These are phyloP conservation scores for Pholiota adiposa DNA, from an alignment of 1,284 basidiomycete genomes.

Conservation along the genomic window DNA sequence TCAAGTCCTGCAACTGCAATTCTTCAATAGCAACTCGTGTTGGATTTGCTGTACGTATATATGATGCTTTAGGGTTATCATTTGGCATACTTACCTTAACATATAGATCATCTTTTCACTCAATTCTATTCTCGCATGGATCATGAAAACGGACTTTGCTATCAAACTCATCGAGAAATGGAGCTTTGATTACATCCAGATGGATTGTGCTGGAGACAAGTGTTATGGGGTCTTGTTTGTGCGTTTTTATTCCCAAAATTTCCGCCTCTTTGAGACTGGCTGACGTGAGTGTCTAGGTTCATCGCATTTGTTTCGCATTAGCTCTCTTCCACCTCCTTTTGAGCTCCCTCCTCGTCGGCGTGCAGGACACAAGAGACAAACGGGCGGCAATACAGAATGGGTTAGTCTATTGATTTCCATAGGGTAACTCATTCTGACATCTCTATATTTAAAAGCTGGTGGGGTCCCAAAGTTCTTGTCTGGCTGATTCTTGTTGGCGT, in stretches of 20 bases:
- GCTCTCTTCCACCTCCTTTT: constrained; percentile 89
- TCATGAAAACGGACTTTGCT: constrained; percentile 90
- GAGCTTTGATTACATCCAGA: constrained; percentile 97
- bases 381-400: constrained; percentile 97
- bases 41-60: constrained; percentile 79
- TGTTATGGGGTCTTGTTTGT: constrained; percentile 99
- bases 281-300: constrained; percentile 61
- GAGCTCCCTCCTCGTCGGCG: constrained; percentile 80
- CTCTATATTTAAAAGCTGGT: constrained; percentile 85
- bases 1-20: constrained; percentile 99
- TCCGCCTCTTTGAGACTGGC: background rate
- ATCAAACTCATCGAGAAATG: constrained; percentile 91
- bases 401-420: constrained; percentile 45
- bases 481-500: constrained; percentile 81
- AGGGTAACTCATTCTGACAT: constrained; percentile 11
- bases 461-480: constrained; percentile 94
- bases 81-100: background rate
- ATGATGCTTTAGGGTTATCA: too few species aligned
- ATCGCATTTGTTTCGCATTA: constrained; percentile 96
- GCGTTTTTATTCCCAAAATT: constrained; percentile 31
- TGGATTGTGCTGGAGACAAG: constrained; percentile 92
- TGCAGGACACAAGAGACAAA: constrained; percentile 89
- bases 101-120: constrained; percentile 90
- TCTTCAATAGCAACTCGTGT: constrained; percentile 98
- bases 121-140: constrained; percentile 96